Evolutionary conservation across 1,139 yeast genomes (phyloP), one percentile per base, ranked within the genome.

Genomic region (Candida tunisiensis): DNA sequence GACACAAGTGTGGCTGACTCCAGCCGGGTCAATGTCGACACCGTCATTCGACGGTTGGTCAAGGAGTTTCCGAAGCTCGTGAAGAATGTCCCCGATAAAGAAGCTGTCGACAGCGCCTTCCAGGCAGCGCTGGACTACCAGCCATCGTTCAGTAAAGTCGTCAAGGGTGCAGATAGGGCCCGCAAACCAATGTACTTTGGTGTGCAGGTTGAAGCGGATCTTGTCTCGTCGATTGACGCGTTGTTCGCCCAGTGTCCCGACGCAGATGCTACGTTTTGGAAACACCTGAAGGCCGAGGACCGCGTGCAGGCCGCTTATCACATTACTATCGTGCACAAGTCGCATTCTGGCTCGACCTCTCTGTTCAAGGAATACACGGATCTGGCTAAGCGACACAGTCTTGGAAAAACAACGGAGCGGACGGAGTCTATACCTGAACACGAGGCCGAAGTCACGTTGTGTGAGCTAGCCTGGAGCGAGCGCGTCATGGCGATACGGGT

Each of bases 261-360:
- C 2, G 33, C 34, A 4, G 42, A 37, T 22, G 19, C 31, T 14
- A 17, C 36, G 1, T 35, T 44, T 24, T 51, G 48, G 44, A 19
- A 34, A 2, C 13, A 41, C 36, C 27, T 75, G 19, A 46, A 57
- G 24, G 28, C 42, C 0, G 36, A 33, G 1, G 39, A 51, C 3
- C 52, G 72, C 21, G 48, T 74, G 1, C 83, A 74, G 39, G 30
- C 44, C 0, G 62, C 58, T 21, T 77, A 82, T 41, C 98, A 88
- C 45, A 68, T 85, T 2, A 88, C 98, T 0, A 47, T 85, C 24
- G 67, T 71, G 0, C 96, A 88, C 45, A 36, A n/a, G n/a, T n/a
- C n/a, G n/a, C n/a, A n/a, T n/a, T n/a, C n/a, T n/a, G n/a, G n/a
- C n/a, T n/a, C n/a, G n/a, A n/a, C n/a, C n/a, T n/a, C n/a, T n/a